Conservation (phyloP, 805 yeast species). For the Kluyveromyces aestuarii region DNA sequence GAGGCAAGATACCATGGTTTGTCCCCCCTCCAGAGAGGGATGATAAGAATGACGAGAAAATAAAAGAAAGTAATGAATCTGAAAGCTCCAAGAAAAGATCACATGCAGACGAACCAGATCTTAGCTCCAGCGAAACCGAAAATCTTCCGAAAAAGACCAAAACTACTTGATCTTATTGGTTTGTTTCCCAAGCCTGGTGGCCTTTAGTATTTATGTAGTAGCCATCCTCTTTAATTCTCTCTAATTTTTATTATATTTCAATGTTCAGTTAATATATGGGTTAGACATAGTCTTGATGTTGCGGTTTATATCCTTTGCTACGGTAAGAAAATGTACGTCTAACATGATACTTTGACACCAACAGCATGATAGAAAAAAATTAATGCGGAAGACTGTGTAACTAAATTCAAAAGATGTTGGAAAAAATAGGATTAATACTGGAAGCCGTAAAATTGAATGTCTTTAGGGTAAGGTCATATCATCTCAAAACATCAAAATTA, state of each 20-base stretch:
- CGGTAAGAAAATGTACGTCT: neutral
- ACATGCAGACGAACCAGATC: constrained; percentile 14
- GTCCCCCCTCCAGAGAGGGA: constrained; percentile 81
- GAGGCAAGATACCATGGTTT: constrained; percentile 98
- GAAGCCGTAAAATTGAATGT: neutral
- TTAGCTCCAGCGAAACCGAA: constrained; percentile 16
- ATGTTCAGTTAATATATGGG: no score
- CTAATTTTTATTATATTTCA: neutral
- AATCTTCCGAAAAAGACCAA: constrained; percentile 5
- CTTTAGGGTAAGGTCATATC: neutral
- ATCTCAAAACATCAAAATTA: neutral
- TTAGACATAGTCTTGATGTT: no score
- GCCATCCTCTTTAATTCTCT: neutral
- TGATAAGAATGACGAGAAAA: constrained; percentile 36
- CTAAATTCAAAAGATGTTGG: constrained; percentile 9
- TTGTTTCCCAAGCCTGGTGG: no score
- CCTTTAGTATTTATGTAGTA: neutral
- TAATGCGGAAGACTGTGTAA: neutral
- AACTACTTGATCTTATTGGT: neutral
- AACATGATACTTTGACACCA: neutral
- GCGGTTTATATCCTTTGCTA: neutral
- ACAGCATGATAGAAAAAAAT: neutral
- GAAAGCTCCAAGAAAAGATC: constrained; percentile 13
- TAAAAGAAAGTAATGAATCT: constrained; percentile 19
- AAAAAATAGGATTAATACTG: constrained; percentile 12